Evolutionary conservation across 106 monocot species (phyloP).

Genomic region (Triglochin maritima): DNA sequence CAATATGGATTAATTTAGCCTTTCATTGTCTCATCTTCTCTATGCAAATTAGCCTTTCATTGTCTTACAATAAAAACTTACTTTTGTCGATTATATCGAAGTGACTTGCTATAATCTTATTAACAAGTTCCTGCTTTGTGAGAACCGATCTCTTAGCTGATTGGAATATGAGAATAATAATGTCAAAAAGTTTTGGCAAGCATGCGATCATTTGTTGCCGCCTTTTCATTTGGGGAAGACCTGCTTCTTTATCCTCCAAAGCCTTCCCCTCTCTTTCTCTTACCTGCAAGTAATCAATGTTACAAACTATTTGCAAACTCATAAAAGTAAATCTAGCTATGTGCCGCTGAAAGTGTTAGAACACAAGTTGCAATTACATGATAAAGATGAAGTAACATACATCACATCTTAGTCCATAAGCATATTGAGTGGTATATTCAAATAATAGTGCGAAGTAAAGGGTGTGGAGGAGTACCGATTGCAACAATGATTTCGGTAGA

Average conservation of each 20-base stretch:
- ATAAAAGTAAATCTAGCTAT: background rate
- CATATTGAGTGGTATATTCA: too few relatives aligned
- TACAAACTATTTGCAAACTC: background rate
- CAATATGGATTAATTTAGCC: background rate
- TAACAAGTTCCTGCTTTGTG: constrained; percentile 70
- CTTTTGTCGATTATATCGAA: constrained; percentile 56
- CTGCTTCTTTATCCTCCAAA: constrained; percentile 36
- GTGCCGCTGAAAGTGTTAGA: too few relatives aligned
- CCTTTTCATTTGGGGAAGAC: constrained; percentile 24
- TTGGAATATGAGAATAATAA: constrained; percentile 63
- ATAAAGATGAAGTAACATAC: too few relatives aligned
- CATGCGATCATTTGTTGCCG: constrained; percentile 44
- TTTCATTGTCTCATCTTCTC: background rate
- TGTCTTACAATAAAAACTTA: constrained; percentile 14
- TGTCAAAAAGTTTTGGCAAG: constrained; percentile 66
- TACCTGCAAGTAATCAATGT: constrained; percentile 29
- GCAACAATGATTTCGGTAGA: constrained; percentile 59
- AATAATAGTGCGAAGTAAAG: background rate
- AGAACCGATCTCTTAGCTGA: constrained; percentile 47
- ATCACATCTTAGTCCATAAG: too few relatives aligned
- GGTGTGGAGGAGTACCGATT: constrained; percentile 32
- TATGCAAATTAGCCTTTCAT: background rate
- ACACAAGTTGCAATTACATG: too few relatives aligned
- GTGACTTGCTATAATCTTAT: constrained; percentile 60
- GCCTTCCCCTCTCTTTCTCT: constrained; percentile 60